Percentiles rank a stretch among this genome's conserved stretches.
phyloP scores from a whole-genome alignment of 306 rosid genomes.

The Citrullus amarus region DNA sequence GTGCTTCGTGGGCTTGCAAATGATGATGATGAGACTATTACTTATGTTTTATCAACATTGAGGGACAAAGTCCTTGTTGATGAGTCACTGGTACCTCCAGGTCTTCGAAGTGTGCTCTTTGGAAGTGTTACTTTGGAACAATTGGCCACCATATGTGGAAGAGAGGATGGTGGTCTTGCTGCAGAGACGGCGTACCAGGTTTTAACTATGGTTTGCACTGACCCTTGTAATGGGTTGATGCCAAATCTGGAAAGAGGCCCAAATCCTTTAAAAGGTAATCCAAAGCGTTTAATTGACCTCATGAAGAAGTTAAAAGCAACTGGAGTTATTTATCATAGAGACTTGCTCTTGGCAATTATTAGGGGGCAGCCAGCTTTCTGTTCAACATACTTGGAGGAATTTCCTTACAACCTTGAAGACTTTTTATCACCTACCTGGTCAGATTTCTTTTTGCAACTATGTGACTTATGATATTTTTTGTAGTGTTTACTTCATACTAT shows the following conservation, averaged over 20 bases:
- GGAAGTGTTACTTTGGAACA: slow-evolving; percentile 81
- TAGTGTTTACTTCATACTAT: background rate
- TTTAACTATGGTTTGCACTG: slow-evolving; percentile 62
- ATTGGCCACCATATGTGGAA: slow-evolving; percentile 47
- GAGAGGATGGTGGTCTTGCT: slow-evolving; percentile 44
- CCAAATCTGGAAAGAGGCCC: slow-evolving; percentile 47
- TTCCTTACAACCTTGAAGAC: slow-evolving; percentile 73
- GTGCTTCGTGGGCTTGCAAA: slow-evolving; percentile 53
- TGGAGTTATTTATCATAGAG: slow-evolving; percentile 44
- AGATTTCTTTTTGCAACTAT: slow-evolving; percentile 20
- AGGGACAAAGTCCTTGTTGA: slow-evolving; percentile 46
- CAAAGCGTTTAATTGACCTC: slow-evolving; percentile 47
- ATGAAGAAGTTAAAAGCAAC: slow-evolving; percentile 65
- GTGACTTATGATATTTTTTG: background rate
- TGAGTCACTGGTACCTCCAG: slow-evolving; percentile 58
- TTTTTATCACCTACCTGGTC: slow-evolving; percentile 58
- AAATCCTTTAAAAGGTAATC: slow-evolving; percentile 59
- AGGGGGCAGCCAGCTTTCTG: slow-evolving; percentile 46
- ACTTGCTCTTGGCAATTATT: slow-evolving; percentile 70
- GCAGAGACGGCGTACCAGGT: slow-evolving; percentile 47
- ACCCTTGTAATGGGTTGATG: slow-evolving; percentile 79
- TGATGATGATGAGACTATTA: slow-evolving; percentile 77
- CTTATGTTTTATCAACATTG: slow-evolving; percentile 56
- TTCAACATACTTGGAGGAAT: slow-evolving; percentile 72
- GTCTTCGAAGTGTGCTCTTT: slow-evolving; percentile 73